phyloP scores from a whole-genome alignment of 495 filamentous ascomycete species.

The Margaritispora aquatica region DNA sequence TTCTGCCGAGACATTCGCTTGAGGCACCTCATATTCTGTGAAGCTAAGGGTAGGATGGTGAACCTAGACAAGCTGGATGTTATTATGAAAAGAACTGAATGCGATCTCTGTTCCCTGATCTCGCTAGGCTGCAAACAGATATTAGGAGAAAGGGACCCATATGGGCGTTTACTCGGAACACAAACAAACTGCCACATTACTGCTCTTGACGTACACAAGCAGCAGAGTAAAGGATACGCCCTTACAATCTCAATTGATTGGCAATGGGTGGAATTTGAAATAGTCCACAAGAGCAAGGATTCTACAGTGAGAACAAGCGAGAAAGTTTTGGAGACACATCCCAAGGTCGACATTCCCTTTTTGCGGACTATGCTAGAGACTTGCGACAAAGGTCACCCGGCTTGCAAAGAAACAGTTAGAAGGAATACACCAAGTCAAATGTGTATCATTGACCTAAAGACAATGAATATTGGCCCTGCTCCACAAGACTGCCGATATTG shows the following conservation, averaged over 20 bases:
- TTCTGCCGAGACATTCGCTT: background rate
- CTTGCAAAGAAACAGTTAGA: background rate
- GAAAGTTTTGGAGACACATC: background rate
- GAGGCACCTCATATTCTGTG: slow-evolving; percentile 5
- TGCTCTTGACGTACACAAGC: background rate
- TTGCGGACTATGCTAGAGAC: background rate
- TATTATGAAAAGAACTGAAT: background rate
- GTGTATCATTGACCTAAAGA: background rate
- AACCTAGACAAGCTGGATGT: background rate
- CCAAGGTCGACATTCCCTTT: background rate
- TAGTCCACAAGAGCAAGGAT: background rate
- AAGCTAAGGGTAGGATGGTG: background rate
- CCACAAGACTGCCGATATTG: slow-evolving; percentile 1
- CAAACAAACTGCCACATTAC: background rate
- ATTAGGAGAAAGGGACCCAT: background rate
- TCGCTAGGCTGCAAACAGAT: background rate
- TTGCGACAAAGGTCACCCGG: background rate
- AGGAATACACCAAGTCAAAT: background rate
- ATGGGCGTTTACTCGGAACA: background rate
- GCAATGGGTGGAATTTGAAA: slow-evolving; percentile 5
- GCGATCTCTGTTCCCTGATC: slow-evolving; percentile 1
- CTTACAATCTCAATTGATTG: background rate
- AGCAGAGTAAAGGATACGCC: background rate
- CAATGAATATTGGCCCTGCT: background rate
- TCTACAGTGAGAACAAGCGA: background rate